A percentile compares a stretch with the other conserved stretches of the same genome.
Evolutionary conservation across 2,329 filamentous ascomycete genomes (phyloP).

Genomic region (Cercospora canescens): DNA sequence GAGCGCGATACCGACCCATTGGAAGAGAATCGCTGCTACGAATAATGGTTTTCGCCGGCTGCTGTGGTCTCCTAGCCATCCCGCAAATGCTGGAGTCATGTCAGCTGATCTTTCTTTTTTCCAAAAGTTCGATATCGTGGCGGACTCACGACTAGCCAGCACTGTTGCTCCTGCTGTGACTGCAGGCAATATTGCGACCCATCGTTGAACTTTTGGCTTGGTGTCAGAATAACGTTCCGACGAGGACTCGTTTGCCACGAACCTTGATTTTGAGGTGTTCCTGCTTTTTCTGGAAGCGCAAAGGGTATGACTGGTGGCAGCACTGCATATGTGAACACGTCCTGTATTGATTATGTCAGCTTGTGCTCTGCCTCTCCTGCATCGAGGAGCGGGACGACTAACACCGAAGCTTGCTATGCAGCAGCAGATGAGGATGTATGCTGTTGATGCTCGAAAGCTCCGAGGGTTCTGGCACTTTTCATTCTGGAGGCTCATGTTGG

Average conservation of each 20-base stretch:
- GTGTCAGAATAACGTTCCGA: neutral
- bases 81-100: neutral
- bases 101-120: no score
- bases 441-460: neutral
- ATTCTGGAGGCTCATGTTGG: neutral
- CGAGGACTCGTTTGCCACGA: neutral
- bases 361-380: neutral
- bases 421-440: neutral
- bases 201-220: neutral
- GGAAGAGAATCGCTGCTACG: constrained; percentile 3
- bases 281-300: neutral
- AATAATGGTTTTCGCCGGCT: constrained; percentile 6
- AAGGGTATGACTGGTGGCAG: constrained; percentile 4
- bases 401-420: neutral
- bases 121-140: no score
- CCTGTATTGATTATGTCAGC: neutral
- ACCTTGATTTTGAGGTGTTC: neutral
- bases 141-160: neutral
- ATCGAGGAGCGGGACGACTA: neutral
- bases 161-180: constrained; percentile 2
- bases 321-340: constrained; percentile 5
- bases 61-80: neutral
- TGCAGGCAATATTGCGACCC: constrained; percentile 4
- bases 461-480: neutral
- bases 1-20: constrained; percentile 7